Base-by-base conservation (phyloP, 192 early-diverging fungal species). In the Linderina pennispora region DNA sequence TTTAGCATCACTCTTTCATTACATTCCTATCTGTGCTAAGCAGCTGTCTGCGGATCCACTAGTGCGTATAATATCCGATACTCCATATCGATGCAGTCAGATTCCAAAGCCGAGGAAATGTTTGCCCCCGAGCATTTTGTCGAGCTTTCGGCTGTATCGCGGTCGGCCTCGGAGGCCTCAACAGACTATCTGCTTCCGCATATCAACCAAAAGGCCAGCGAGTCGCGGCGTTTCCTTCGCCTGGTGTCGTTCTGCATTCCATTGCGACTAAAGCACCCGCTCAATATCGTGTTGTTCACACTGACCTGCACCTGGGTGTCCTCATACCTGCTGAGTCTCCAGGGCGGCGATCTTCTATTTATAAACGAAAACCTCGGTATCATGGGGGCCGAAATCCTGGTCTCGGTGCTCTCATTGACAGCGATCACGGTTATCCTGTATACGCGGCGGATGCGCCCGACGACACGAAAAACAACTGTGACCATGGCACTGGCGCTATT, bases 281-380 rank as follows among this genome's bases (percentile, higher is more conserved):
- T 15, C 26, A 24, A 19, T 3, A 8, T 52, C 11, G 8, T 33
- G 11, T 43, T 52, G 21, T 52, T 52, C 32, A n/a, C 24, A 1
- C 43, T 45, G 19, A 34, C 43, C 4, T 45, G 43, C 18, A 33
- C 9, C 8, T 45, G 43, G 43, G 32, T 33, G 2, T n/a, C 18
- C 7, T 45, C 43, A 4, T 45, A 45, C 17, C 13, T 34, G 19
- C 28, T 33, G 3, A 45, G 43, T 8, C 43, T 45, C 14, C 32
- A 35, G 13, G 65, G 65, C 26, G 65, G 65, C 15, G 65, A 68
- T 41, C 44, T 68, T 6, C 49, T 62, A 23, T 61, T 58, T 54
- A 60, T 68, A 35, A 68, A 61, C 50, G 47, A 68, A n/a, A 48
- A 68, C 26, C 38, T 68, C 1, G 51, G 58, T 11, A 44, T 48